Evolutionary conservation across 345 rosid species (phyloP).

Genomic region (Lumnitzera littorea): DNA sequence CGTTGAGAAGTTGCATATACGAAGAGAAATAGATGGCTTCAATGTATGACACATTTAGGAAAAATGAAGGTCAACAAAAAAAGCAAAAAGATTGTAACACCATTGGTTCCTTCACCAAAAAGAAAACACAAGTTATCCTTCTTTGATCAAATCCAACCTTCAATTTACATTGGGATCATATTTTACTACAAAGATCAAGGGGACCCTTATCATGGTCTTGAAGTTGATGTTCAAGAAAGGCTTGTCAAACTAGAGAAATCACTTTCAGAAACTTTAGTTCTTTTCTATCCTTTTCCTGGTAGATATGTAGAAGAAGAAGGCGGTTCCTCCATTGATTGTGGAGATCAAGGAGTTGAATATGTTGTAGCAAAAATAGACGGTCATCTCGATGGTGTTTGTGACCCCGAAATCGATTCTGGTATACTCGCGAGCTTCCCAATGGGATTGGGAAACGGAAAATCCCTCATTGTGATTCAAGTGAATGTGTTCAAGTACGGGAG

Average conservation of each 20-base stretch:
- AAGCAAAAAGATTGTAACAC: too few species aligned
- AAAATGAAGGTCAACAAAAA: too few species aligned
- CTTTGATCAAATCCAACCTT: conserved; percentile 31
- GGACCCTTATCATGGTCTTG: too few species aligned
- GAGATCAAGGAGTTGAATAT: conserved; percentile 22
- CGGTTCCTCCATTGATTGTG: conserved; percentile 10
- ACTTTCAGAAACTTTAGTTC: conserved; percentile 14
- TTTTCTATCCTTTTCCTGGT: conserved; percentile 19
- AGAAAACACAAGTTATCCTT: too few species aligned
- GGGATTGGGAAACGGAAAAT: background rate
- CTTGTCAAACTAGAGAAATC: conserved; percentile 24
- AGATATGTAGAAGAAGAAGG: conserved; percentile 6
- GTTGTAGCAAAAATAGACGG: conserved; percentile 14
- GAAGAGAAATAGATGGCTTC: too few species aligned
- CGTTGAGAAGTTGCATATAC: too few species aligned
- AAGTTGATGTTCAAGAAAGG: conserved; percentile 5
- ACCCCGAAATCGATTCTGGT: conserved; percentile 1
- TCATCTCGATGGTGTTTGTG: conserved; percentile 1
- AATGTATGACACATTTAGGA: too few species aligned
- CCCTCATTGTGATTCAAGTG: conserved; percentile 14
- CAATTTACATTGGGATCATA: conserved; percentile 19
- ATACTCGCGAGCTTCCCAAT: conserved; percentile 2
- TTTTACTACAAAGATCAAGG: conserved; percentile 23
- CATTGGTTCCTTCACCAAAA: too few species aligned
- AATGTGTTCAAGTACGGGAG: conserved; percentile 20